Evolutionary conservation across 192 early-diverging fungal species (phyloP).

Genomic region (Coemansia sp.): DNA sequence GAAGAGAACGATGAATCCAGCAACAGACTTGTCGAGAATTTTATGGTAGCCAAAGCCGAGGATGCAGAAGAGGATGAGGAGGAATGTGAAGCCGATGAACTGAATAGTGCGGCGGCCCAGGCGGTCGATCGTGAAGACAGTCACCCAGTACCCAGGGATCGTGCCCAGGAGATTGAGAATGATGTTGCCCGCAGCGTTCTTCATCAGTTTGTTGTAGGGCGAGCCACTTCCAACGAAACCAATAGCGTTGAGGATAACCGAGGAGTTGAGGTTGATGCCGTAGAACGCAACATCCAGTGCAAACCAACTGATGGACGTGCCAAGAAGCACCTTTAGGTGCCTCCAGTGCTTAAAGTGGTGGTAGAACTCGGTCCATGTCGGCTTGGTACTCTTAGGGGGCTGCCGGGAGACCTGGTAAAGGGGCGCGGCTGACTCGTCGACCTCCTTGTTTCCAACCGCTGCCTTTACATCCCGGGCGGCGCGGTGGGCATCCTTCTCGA

Average conservation of each 20-base stretch:
- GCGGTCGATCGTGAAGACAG: conserved; percentile 83
- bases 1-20: conserved; percentile 62
- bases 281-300: conserved; percentile 76
- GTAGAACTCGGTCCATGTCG: conserved; percentile 58
- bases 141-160: conserved; percentile 93
- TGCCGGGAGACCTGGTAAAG: conserved; percentile 46
- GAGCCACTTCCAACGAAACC: conserved; percentile 55
- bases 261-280: conserved; percentile 76
- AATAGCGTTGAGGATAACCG: conserved; percentile 67
- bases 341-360: conserved; percentile 75
- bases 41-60: conserved; percentile 69
- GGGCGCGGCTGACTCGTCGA: conserved; percentile 35
- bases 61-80: conserved; percentile 75
- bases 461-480: conserved; percentile 32
- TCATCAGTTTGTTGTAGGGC: conserved; percentile 56
- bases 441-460: conserved; percentile 22
- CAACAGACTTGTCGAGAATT: conserved; percentile 57
- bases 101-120: conserved; percentile 89
- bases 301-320: conserved; percentile 73
- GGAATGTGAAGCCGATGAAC: conserved; percentile 78
- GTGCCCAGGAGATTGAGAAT: conserved; percentile 80
- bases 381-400: conserved; percentile 16
- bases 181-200: conserved; percentile 81
- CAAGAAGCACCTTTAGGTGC: conserved; percentile 74
- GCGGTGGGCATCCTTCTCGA: conserved; percentile 59